Evolutionary conservation across 768 basidiomycete genomes (phyloP), one percentile per base, ranked within the genome.

Genomic region (Suillus paluster): DNA sequence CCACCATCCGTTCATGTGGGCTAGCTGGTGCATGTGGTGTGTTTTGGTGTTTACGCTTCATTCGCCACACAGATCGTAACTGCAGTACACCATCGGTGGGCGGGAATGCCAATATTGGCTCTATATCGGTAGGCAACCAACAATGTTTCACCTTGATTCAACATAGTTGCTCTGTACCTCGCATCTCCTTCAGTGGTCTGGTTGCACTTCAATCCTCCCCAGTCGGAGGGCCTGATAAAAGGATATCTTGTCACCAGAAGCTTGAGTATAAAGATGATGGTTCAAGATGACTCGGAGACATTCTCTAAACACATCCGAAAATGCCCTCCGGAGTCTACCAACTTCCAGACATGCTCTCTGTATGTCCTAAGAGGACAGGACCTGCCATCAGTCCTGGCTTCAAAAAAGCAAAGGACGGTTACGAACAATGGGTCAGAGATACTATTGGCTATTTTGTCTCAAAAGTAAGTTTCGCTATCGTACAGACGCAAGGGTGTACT

Each of bases 291-390:
- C 14, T 15, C 23, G n/a, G 21, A 12, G 21, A 6, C 33, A 23
- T 14, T 33, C 33, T 11, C n/a, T 34, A 33, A 12, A 52, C 30
- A 12, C 33, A 4, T 53, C 44, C 34, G 7, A 60, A 34, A 21
- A 73, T 72, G 70, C 55, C 64, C 34, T 39, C 42, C 14, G 68
- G 64, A 64, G 42, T 63, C 17, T 72, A 65, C 36, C 73, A 55
- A 38, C 61, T 74, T 53, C 73, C 72, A n/a, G 45, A 66, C 55
- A 64, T 74, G 34, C 66, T 72, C 10, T 50, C 48, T 25, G 57
- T 69, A 14, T 64, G 72, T 27, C 71, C 72, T 19, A 60, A 62
- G 63, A 74, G 75, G 54, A 64, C 74, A 12, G 69, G 74, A 6
- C 71, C 66, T 21, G 61, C 62, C 19, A 75, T 74, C 33, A 75